These are phyloP conservation scores for Aspergillus fijiensis DNA, from an alignment of 2,329 filamentous ascomycete genomes.

Conservation along the genomic window DNA sequence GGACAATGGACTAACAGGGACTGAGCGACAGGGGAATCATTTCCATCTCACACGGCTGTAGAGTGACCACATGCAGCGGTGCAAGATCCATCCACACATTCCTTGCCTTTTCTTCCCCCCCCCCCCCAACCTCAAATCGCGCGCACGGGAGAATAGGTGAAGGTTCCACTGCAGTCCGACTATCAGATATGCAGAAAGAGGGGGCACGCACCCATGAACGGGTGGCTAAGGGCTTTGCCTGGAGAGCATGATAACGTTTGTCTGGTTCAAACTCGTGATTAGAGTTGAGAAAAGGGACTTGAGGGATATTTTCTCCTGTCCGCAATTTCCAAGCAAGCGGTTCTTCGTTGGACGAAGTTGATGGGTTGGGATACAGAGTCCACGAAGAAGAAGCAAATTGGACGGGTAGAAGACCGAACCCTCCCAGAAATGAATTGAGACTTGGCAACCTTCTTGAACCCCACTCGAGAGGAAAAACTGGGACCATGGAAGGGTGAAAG, in stretches of 20 bases:
- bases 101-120: not conserved
- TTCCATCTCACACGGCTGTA: not conserved
- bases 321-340: not conserved
- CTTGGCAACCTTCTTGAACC: not conserved
- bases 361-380: not conserved
- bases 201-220: not conserved
- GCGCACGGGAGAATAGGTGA: not conserved
- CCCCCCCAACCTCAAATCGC: not conserved
- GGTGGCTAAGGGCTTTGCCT: not conserved
- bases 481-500: not conserved
- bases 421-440: not conserved
- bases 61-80: slow-evolving; percentile 6
- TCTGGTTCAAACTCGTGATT: not conserved
- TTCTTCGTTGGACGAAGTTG: not conserved
- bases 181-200: not conserved
- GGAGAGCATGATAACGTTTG: not conserved
- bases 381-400: not conserved
- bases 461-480: not conserved
- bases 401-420: not conserved
- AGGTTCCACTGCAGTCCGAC: not conserved
- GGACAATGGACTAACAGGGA: not conserved
- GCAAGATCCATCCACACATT: slow-evolving; percentile 4
- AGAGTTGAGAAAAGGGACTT: not conserved
- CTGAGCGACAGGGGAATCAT: slow-evolving; percentile 17
- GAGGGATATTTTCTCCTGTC: not conserved